Percentiles rank a stretch among this genome's conserved stretches.
phyloP scores from a whole-genome alignment of 805 yeast genomes.

The Candida ortonii region DNA sequence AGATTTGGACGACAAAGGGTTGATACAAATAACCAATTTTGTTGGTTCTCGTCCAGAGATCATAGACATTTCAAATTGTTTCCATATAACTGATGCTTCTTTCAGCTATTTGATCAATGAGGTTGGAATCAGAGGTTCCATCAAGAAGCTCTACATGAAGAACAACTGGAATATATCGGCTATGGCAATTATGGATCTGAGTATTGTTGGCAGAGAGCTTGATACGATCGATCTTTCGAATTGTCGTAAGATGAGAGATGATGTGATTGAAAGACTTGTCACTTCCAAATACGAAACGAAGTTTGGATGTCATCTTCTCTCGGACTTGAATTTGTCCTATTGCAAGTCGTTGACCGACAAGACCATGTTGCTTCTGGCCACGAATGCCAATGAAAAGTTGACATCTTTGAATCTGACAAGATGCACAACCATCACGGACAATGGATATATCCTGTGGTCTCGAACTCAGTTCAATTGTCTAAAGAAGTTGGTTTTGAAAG shows the following conservation, averaged over 20 bases:
- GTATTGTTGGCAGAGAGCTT: constrained; percentile 59
- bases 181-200: constrained; percentile 77
- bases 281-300: constrained; percentile 42
- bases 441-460: constrained; percentile 68
- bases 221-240: constrained; percentile 65
- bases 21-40: constrained; percentile 60
- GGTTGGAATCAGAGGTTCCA: constrained; percentile 62
- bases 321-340: constrained; percentile 58
- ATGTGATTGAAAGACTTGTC: constrained; percentile 64
- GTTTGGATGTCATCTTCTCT: constrained; percentile 58
- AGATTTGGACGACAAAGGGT: constrained; percentile 52
- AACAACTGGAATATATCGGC: constrained; percentile 78
- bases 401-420: constrained; percentile 62
- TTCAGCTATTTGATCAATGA: constrained; percentile 69
- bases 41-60: constrained; percentile 64
- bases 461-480: constrained; percentile 53
- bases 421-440: constrained; percentile 76
- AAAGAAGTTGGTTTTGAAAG: constrained; percentile 53
- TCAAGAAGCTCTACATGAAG: constrained; percentile 55
- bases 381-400: constrained; percentile 54
- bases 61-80: constrained; percentile 69
- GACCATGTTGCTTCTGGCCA: constrained; percentile 60
- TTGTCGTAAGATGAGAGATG: constrained; percentile 71
- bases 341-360: constrained; percentile 74
- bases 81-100: constrained; percentile 74